These are phyloP conservation scores for Ziziphus jujuba DNA, from an alignment of 306 rosid species.

Conservation along the genomic window DNA sequence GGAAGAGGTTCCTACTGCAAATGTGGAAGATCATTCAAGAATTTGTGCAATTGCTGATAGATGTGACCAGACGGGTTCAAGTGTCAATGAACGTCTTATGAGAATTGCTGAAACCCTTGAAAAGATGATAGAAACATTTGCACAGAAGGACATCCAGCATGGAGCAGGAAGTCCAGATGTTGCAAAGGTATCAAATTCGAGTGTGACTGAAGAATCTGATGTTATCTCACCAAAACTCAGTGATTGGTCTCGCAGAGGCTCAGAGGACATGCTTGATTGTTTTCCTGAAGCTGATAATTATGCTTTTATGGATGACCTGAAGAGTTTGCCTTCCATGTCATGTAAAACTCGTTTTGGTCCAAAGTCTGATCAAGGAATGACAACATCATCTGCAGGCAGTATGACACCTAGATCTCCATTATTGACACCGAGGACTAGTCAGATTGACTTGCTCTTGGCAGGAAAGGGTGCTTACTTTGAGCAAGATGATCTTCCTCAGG, in stretches of 20 bases:
- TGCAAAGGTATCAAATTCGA: slow-evolving; percentile 88
- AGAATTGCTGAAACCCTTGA: slow-evolving; percentile 84
- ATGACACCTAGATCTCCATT: slow-evolving; percentile 99
- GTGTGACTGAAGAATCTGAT: slow-evolving; percentile 95
- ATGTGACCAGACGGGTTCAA: slow-evolving; percentile 88
- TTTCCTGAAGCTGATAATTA: slow-evolving; percentile 88
- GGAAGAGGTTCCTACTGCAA: slow-evolving; percentile 91
- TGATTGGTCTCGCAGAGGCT: slow-evolving; percentile 96
- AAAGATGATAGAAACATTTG: slow-evolving; percentile 71
- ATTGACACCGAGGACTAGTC: slow-evolving; percentile 93
- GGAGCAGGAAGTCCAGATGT: slow-evolving; percentile 89
- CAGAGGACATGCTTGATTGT: slow-evolving; percentile 97
- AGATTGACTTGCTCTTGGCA: slow-evolving; percentile 83
- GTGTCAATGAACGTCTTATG: slow-evolving; percentile 87
- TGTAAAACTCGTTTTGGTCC: slow-evolving; percentile 99
- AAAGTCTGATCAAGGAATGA: slow-evolving; percentile 98
- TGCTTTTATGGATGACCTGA: slow-evolving; percentile 81
- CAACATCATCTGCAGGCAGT: slow-evolving; percentile 98
- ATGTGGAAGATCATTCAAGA: slow-evolving; percentile 95
- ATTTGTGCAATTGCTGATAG: slow-evolving; percentile 94
- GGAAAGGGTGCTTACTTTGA: slow-evolving; percentile 95
- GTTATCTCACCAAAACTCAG: slow-evolving; percentile 84
- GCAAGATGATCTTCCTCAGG: slow-evolving; percentile 96
- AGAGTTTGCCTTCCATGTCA: slow-evolving; percentile 88
- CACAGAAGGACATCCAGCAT: slow-evolving; percentile 81